A percentile compares a stretch with the other conserved stretches of the same genome.
Conservation (phyloP, 805 yeast genomes). For the Suhomyces faveliae region DNA sequence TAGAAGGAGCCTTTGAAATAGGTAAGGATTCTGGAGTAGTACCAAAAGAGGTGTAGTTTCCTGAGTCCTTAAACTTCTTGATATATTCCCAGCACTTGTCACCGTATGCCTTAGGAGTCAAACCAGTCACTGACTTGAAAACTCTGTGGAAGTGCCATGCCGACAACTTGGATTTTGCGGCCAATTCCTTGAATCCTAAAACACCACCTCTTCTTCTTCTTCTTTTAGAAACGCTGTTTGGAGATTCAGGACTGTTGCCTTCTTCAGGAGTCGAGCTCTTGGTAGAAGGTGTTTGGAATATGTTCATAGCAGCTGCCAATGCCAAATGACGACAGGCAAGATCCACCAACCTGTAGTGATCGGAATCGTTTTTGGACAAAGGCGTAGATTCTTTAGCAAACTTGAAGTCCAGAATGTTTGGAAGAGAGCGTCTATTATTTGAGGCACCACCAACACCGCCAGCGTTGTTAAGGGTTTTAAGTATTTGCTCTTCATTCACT, state of each 20-base stretch:
- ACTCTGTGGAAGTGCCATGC: slow-evolving; percentile 96
- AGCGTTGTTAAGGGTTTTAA: slow-evolving; percentile 19
- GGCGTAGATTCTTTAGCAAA: slow-evolving; percentile 23
- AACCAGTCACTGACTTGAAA: slow-evolving; percentile 79
- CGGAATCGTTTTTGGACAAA: slow-evolving; percentile 59
- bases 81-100: slow-evolving; percentile 68
- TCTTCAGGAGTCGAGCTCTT: slow-evolving; percentile 22
- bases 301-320: slow-evolving; percentile 62
- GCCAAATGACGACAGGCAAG: slow-evolving; percentile 84
- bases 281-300: slow-evolving; percentile 24
- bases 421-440: slow-evolving; percentile 28
- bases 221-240: slow-evolving; percentile 25
- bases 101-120: slow-evolving; percentile 87
- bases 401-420: slow-evolving; percentile 27
- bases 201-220: slow-evolving; percentile 74
- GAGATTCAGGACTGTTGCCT: slow-evolving; percentile 10
- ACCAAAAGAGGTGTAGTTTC: slow-evolving; percentile 7
- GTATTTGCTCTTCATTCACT: slow-evolving; percentile 23
- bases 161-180: slow-evolving; percentile 74
- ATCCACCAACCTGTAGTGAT: slow-evolving; percentile 67
- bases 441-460: slow-evolving; percentile 9
- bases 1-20: background rate
- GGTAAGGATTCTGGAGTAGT: background rate
- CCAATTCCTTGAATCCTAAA: slow-evolving; percentile 81
- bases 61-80: slow-evolving; percentile 20